Base-by-base conservation (phyloP, 2,329 filamentous ascomycete species). In the Hypoxylon sp. region DNA sequence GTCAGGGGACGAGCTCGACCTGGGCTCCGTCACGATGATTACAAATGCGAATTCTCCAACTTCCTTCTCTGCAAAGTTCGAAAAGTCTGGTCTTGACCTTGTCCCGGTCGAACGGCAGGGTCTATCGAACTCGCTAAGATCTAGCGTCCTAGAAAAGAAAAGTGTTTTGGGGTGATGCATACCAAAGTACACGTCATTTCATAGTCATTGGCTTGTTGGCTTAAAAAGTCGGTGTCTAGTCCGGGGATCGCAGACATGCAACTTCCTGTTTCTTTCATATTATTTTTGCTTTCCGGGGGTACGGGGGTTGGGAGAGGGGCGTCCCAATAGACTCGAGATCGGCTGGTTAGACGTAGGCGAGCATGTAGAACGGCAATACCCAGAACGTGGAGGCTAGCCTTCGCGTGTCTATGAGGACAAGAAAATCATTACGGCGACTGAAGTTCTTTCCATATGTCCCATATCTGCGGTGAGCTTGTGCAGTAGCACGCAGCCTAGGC, bases 321-420 rank as follows among this genome's bases (percentile, higher is more conserved):
- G 49, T 57, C 49, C 46, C 42, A 45, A 48, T 54, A 59, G 53
- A 54, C 49, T 57, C 27, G 31, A 59, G 52, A 56, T 57, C 38
- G 56, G 56, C 42, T 48, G 56, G 52, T 51, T 54, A 59, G 53
- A 57, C 26, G 35, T 34, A 34, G 17, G 34, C 15, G 42, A 44
- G 41, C 42, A 50, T 37, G 56, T 53, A 59, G 52, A 57, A 46
- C 52, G 45, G 38, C 45, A 57, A 59, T 59, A 59, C 56, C 56
- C 56, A 51, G 20, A 25, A 32, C 32, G 15, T 30, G 34, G 42
- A 38, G 45, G 30, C 19, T 48, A 54, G 36, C 49, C 46, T 46
- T 59, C 35, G 45, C 20, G 35, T 44, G 45, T 47, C 41, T 37
- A 50, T 40, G 29, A 51, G 57, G 45, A 53, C 27, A 38, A 43